Evolutionary conservation across 2,329 filamentous ascomycete species (phyloP).

Genomic region (Colletotrichum trifolii): DNA sequence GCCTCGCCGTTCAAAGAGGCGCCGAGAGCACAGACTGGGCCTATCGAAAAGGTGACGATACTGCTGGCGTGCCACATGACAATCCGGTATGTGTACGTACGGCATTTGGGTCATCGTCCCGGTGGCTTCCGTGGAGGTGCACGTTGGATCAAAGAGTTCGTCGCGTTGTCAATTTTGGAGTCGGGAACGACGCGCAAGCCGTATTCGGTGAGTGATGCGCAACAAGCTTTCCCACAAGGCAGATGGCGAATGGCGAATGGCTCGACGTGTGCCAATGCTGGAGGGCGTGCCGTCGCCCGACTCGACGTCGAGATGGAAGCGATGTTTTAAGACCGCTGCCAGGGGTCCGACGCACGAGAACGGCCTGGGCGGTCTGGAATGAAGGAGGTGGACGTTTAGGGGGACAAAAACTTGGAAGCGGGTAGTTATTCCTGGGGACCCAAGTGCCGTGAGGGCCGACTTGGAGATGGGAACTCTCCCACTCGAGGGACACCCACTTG

Average conservation of each 20-base stretch:
- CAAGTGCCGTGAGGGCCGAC: too few relatives aligned
- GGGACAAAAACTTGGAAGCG: too few relatives aligned
- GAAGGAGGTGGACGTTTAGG: too few relatives aligned
- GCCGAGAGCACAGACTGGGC: constrained; percentile 21
- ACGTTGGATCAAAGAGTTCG: not conserved
- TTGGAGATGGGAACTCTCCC: too few relatives aligned
- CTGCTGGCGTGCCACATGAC: too few relatives aligned
- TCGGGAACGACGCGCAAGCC: not conserved
- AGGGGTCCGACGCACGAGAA: too few relatives aligned
- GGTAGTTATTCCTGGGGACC: too few relatives aligned
- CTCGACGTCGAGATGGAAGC: not conserved
- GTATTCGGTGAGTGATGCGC: not conserved
- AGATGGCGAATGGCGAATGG: not conserved
- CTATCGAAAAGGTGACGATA: not conserved
- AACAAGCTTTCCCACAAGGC: not conserved
- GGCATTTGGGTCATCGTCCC: not conserved
- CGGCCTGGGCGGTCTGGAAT: not conserved
- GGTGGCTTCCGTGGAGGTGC: not conserved
- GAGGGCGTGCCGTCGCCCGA: constrained; percentile 23
- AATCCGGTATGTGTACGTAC: too few relatives aligned
- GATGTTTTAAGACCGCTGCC: too few relatives aligned
- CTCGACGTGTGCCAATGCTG: constrained; percentile 19
- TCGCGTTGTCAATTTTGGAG: constrained; percentile 5
- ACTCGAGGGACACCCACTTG: too few relatives aligned
- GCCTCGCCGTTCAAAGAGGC: constrained; percentile 11